phyloP scores from a whole-genome alignment of 345 rosid genomes.

The Streptanthus diversifolius region DNA sequence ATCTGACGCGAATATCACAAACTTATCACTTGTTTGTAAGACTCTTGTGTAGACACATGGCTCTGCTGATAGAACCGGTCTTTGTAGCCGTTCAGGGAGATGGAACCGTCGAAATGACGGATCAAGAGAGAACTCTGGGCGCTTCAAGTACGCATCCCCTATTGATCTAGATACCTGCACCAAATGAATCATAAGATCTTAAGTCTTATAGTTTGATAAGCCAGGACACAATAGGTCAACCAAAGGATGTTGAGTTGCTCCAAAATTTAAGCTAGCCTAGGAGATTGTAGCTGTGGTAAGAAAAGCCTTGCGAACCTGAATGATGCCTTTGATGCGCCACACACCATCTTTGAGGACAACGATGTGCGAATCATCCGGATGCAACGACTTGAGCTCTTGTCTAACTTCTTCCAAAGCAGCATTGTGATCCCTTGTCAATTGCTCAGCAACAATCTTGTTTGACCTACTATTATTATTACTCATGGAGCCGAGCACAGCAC shows the following conservation, averaged over 20 bases:
- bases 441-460: slow-evolving; percentile 76
- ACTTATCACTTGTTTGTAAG: slow-evolving; percentile 63
- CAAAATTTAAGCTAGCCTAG: not conserved
- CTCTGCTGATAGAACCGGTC: slow-evolving; percentile 81
- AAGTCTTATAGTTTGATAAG: not conserved
- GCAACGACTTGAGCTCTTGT: slow-evolving; percentile 75
- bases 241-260: not conserved
- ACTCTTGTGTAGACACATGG: slow-evolving; percentile 62
- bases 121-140: slow-evolving; percentile 79
- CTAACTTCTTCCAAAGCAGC: slow-evolving; percentile 88
- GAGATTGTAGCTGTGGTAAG: not conserved
- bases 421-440: slow-evolving; percentile 80
- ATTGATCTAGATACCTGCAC: slow-evolving; percentile 86
- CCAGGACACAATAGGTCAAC: not conserved
- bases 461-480: slow-evolving; percentile 41
- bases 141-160: slow-evolving; percentile 95
- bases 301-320: slow-evolving; percentile 60
- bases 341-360: slow-evolving; percentile 82
- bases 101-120: slow-evolving; percentile 83
- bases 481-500: slow-evolving; percentile 75
- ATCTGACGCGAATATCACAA: slow-evolving; percentile 92
- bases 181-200: not conserved
- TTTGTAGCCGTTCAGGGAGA: slow-evolving; percentile 64
- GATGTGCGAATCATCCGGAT: slow-evolving; percentile 81
- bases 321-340: slow-evolving; percentile 99